These are phyloP conservation scores for Penstemon newberryi DNA, from an alignment of 257 asterid genomes.

Conservation along the genomic window DNA sequence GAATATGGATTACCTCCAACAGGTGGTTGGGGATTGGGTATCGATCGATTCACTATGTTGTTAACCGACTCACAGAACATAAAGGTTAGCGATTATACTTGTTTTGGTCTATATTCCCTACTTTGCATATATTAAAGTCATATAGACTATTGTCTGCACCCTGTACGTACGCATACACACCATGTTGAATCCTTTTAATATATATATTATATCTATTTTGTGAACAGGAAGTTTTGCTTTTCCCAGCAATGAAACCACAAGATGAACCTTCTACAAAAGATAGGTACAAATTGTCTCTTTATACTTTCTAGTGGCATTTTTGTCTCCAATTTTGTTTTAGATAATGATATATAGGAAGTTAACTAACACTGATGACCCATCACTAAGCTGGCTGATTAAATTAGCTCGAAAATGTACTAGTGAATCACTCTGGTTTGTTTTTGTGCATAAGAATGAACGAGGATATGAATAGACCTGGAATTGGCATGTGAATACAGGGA, in stretches of 20 bases:
- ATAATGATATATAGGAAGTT: not conserved
- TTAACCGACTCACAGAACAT: slow-evolving; percentile 93
- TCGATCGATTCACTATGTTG: slow-evolving; percentile 84
- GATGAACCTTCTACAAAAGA: slow-evolving; percentile 65
- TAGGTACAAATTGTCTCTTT: slow-evolving; percentile 35
- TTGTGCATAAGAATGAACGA: not conserved
- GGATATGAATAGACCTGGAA: too few species aligned
- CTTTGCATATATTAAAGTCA: too few species aligned
- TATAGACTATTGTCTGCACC: too few species aligned
- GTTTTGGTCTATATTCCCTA: not conserved
- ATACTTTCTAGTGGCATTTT: not conserved
- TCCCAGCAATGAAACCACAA: slow-evolving; percentile 93
- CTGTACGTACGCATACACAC: too few species aligned
- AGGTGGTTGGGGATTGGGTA: slow-evolving; percentile 97
- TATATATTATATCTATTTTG: not conserved
- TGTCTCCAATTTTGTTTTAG: slow-evolving; percentile 1
- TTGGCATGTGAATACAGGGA: too few species aligned
- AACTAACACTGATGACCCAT: not conserved
- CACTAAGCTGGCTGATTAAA: not conserved
- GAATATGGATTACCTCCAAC: slow-evolving; percentile 97
- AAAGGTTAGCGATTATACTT: slow-evolving; percentile 47
- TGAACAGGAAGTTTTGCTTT: slow-evolving; percentile 79
- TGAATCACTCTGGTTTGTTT: not conserved
- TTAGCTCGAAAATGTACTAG: not conserved
- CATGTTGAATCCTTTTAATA: too few species aligned